A percentile compares a stretch with the other conserved stretches of the same genome.
phyloP scores from a whole-genome alignment of 257 asterid species.

The Rehmannia glutinosa region DNA sequence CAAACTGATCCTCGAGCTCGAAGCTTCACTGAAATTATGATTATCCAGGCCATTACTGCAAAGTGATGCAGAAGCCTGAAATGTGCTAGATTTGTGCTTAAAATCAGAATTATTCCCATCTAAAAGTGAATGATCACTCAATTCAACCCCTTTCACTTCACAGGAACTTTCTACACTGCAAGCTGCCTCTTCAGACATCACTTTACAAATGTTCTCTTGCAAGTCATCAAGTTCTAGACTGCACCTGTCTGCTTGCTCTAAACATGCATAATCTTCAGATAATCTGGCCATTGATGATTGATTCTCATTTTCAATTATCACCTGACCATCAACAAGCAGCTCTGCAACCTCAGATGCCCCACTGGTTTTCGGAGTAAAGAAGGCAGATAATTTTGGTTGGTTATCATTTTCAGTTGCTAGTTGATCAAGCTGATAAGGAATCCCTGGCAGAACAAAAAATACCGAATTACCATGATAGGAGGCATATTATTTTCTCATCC shows the following conservation, averaged over 20 bases:
- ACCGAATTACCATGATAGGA: conserved; percentile 2
- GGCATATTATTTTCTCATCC: conserved; percentile 7
- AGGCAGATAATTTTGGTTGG: conserved; percentile 78
- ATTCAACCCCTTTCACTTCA: conserved; percentile 35
- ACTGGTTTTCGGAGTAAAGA: conserved; percentile 47
- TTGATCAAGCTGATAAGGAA: conserved; percentile 88
- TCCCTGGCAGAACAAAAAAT: conserved; percentile 48
- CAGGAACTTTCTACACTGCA: conserved; percentile 39
- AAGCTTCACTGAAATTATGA: conserved; percentile 25
- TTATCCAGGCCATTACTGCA: conserved; percentile 27
- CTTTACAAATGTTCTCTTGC: conserved; percentile 24
- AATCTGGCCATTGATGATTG: conserved; percentile 23
- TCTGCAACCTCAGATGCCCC: conserved; percentile 30
- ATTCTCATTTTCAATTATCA: conserved; percentile 25
- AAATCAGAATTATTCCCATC: conserved; percentile 31
- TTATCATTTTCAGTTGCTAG: conserved; percentile 51
- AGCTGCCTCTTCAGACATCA: conserved; percentile 38
- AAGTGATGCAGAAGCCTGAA: conserved; percentile 31
- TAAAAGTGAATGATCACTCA: conserved; percentile 31
- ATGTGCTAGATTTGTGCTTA: conserved; percentile 29
- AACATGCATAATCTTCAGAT: conserved; percentile 30
- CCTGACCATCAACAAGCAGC: conserved; percentile 28
- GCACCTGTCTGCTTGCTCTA: conserved; percentile 29
- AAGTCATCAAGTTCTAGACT: conserved; percentile 27
- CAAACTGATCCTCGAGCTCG: conserved; percentile 39